A percentile compares a stretch with the other conserved stretches of the same genome.
Conservation (phyloP, 345 rosid species). For the Populus pruinosa region DNA sequence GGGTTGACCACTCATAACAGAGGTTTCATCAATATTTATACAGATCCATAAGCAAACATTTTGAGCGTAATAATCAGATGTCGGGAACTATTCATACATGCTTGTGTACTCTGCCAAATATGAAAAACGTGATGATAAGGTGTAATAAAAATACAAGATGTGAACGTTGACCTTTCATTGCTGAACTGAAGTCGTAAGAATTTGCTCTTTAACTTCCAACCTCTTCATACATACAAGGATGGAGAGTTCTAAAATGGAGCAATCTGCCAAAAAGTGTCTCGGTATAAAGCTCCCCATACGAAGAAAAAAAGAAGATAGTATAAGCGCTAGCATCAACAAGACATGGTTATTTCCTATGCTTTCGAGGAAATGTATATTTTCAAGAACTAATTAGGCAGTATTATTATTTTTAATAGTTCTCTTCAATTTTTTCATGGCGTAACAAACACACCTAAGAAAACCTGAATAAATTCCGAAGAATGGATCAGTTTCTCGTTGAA, state of each 20-base stretch:
- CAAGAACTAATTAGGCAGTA: not conserved
- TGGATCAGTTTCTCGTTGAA: not conserved
- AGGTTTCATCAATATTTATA: not conserved
- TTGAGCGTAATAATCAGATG: constrained; percentile 64
- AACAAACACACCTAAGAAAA: not conserved
- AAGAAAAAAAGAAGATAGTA: not conserved
- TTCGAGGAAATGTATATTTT: not conserved
- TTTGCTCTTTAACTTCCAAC: constrained; percentile 79
- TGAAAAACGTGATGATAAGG: not conserved
- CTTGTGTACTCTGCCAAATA: constrained; percentile 70
- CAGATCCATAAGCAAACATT: constrained; percentile 74
- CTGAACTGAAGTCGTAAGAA: constrained; percentile 73
- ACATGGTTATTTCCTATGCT: not conserved
- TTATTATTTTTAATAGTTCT: not conserved
- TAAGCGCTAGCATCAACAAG: not conserved
- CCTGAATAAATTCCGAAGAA: not conserved
- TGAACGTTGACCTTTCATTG: constrained; percentile 68
- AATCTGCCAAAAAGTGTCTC: constrained; percentile 44
- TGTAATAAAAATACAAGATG: not conserved
- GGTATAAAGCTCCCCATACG: not conserved
- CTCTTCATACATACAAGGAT: constrained; percentile 83
- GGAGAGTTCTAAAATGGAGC: constrained; percentile 86
- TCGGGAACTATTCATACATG: constrained; percentile 71
- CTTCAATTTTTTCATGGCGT: no score
- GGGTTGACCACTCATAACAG: not conserved